Base-by-base conservation (phyloP, 1,284 basidiomycete genomes). In the Ustilago trichophora region DNA sequence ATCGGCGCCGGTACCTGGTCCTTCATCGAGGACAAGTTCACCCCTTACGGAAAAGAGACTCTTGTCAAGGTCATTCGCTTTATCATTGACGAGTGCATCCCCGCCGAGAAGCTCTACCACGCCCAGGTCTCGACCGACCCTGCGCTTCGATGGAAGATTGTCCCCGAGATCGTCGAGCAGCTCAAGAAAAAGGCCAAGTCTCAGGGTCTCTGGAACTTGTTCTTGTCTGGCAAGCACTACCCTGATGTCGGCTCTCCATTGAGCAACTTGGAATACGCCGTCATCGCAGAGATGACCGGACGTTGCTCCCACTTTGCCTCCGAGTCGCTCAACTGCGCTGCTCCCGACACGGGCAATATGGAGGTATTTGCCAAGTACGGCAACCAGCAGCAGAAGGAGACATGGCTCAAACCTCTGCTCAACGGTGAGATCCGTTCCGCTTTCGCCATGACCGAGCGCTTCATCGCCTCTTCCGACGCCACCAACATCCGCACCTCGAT, bases 351-450 rank as follows among this genome's bases (percentile, higher is more conserved):
- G 3, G 93, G 93, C 10, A 78, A 78, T 69, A 78, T 78, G 76
- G 94, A 98, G 91, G 93, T 98, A 21, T 85, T 98, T 49, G 95
- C 95, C 37, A 88, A 91, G 57, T 98, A 95, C 82, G 95, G 91
- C 27, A 90, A 88, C 35, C 86, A 88, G 7, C 90, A 89, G 69
- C 95, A 98, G 82, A 92, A 98, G 83, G 86, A 90, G 83, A 88
- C 90, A 80, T 98, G 93, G 91, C 87, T 98, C 15, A 77, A 87
- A 26, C 93, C 92, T 22, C 85, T 98, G 27, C 83, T 98, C 58
- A 90, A 93, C 63, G 95, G 95, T 51, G 89, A 96, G 83, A 97
- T 91, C 69, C 89, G 96, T 29, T 94, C 92, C 91, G 73, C 76
- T 12, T 78, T 78, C 26, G 63, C 76, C 58, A 78, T 78, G 76